Percentiles rank a stretch among this genome's conserved stretches.
Conservation (phyloP, 805 yeast species). For the Wickerhamiella lipophila region DNA sequence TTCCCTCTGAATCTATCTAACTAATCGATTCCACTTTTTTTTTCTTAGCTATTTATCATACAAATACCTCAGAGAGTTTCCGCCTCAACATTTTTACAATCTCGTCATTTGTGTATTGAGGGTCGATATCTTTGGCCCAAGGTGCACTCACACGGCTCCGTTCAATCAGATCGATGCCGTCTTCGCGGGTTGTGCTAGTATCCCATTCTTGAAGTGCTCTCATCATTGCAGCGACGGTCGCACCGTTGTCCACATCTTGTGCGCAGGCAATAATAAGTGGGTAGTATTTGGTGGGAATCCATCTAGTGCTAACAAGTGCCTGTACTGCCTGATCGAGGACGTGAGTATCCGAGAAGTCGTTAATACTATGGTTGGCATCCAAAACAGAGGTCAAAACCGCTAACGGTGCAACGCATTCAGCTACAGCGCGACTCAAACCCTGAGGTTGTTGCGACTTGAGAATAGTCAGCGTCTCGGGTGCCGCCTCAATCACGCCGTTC, state of each 20-base stretch:
- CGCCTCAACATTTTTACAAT: constrained; percentile 15
- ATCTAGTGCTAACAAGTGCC: neutral
- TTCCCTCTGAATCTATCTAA: too few relatives aligned
- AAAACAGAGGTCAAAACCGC: constrained; percentile 15
- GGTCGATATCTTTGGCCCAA: constrained; percentile 13
- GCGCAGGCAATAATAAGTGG: constrained; percentile 19
- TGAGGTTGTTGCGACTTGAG: constrained; percentile 4
- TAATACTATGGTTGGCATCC: neutral
- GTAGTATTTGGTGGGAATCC: constrained; percentile 13
- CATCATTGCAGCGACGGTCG: constrained; percentile 8
- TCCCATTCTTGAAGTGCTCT: constrained; percentile 11
- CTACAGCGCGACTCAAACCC: constrained; percentile 9
- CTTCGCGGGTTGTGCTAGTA: neutral
- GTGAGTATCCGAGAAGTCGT: constrained; percentile 4
- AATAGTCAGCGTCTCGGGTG: constrained; percentile 9
- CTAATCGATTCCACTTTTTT: neutral
- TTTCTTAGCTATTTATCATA: constrained; percentile 1
- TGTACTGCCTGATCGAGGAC: constrained; percentile 4
- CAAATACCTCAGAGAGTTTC: constrained; percentile 10
- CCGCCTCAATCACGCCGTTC: constrained; percentile 6
- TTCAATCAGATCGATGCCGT: constrained; percentile 11
- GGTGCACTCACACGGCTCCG: neutral
- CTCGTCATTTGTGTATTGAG: constrained; percentile 6
- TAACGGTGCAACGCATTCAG: constrained; percentile 16
- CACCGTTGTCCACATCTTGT: constrained; percentile 13